Evolutionary conservation across 163 green algal species (phyloP).

Genomic region (Scenedesmus sp.): DNA sequence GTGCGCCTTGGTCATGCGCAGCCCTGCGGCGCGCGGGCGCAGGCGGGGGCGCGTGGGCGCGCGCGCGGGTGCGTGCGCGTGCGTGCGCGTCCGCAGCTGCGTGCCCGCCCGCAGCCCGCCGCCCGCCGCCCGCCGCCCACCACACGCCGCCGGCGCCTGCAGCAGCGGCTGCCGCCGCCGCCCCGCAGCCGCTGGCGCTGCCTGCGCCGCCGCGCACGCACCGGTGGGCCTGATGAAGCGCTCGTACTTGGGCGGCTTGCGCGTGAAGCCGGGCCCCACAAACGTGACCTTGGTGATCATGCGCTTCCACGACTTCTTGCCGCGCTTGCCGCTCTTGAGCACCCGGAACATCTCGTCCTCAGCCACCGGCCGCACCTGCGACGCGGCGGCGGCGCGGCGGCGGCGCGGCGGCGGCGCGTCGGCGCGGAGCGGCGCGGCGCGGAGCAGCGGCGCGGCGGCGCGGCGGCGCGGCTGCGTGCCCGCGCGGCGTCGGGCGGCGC

Average conservation of each 20-base stretch:
- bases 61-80: neutral
- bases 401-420: too few species aligned
- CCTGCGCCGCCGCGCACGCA: too few species aligned
- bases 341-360: conserved; percentile 99
- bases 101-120: neutral
- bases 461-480: too few species aligned
- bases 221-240: conserved; percentile 95
- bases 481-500: too few species aligned
- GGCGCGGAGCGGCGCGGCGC: too few species aligned
- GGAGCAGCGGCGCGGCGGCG: too few species aligned
- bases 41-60: too few species aligned
- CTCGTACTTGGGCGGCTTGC: conserved; percentile 99
- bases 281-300: conserved; percentile 99
- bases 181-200: too few species aligned
- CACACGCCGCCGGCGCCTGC: too few species aligned
- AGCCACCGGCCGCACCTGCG: conserved; percentile 91
- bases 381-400: neutral
- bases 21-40: too few species aligned
- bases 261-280: conserved; percentile 96
- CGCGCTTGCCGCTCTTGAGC: conserved; percentile 93
- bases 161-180: too few species aligned
- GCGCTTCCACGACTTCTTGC: conserved; percentile 99
- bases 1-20: conserved; percentile 99
- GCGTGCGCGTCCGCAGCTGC: neutral
- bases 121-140: too few species aligned